These are phyloP conservation scores for Mycena albidolilacea DNA, from an alignment of 768 basidiomycete genomes.

Conservation along the genomic window DNA sequence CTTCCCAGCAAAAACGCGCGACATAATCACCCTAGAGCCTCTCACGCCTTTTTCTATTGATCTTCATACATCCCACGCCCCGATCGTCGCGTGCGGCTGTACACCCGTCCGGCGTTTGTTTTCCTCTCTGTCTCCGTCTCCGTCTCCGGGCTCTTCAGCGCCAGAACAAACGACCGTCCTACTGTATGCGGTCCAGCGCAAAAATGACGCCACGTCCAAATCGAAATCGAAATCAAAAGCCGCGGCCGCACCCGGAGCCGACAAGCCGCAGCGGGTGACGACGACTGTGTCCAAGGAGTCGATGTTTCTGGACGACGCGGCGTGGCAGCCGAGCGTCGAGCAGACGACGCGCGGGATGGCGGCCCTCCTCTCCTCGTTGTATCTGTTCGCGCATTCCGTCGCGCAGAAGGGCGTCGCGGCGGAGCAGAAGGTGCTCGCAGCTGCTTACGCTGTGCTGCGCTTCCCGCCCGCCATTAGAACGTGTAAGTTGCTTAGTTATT, in stretches of 20 bases:
- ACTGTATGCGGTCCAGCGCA: conserved; percentile 44
- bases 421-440: conserved; percentile 42
- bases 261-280: not conserved
- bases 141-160: not conserved
- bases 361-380: conserved; percentile 47
- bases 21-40: not conserved
- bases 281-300: conserved; percentile 39
- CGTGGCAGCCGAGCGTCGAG: conserved; percentile 44
- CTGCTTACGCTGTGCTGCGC: conserved; percentile 41
- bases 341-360: conserved; percentile 50
- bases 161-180: conserved; percentile 7
- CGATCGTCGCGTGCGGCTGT: conserved; percentile 45
- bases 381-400: conserved; percentile 43
- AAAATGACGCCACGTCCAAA: not conserved
- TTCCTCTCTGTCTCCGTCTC: too few relatives aligned
- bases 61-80: conserved; percentile 43
- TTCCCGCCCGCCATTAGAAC: conserved; percentile 49
- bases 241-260: not conserved
- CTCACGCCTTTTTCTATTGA: conserved; percentile 34
- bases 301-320: conserved; percentile 37
- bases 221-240: not conserved
- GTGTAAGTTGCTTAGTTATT: conserved; percentile 34
- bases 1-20: conserved; percentile 19
- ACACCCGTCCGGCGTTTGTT: conserved; percentile 41
- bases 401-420: conserved; percentile 36